Evolutionary conservation across 441 rosid genomes (phyloP).

Genomic region (Dalechampia spathulata): DNA sequence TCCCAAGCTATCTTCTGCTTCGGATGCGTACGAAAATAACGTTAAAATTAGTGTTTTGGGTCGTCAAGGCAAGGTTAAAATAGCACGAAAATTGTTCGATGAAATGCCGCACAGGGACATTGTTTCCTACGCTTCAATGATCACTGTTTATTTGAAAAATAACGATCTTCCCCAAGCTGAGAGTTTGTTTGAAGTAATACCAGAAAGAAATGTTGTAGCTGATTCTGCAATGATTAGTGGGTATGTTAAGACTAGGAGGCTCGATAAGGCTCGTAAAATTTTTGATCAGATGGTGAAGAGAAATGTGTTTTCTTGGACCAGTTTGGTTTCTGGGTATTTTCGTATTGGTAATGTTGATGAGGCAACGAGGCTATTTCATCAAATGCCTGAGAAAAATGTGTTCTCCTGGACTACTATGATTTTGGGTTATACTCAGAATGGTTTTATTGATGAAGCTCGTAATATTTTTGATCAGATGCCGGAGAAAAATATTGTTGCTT

Average conservation of each 20-base stretch:
- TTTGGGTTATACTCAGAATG: slow-evolving; percentile 29
- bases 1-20: background rate
- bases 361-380: slow-evolving; percentile 22
- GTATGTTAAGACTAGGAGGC: slow-evolving; percentile 19
- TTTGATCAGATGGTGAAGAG: slow-evolving; percentile 28
- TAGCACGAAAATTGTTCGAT: slow-evolving; percentile 30
- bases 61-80: slow-evolving; percentile 20
- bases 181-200: slow-evolving; percentile 19
- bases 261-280: slow-evolving; percentile 20
- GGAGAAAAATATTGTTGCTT: slow-evolving; percentile 28
- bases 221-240: slow-evolving; percentile 33
- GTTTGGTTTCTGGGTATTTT: slow-evolving; percentile 36
- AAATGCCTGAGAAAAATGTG: slow-evolving; percentile 29
- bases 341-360: slow-evolving; percentile 22
- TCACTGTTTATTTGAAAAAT: slow-evolving; percentile 26
- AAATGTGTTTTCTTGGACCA: slow-evolving; percentile 33
- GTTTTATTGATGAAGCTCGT: slow-evolving; percentile 16
- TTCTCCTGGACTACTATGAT: slow-evolving; percentile 32
- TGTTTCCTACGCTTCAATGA: slow-evolving; percentile 32
- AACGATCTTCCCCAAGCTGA: slow-evolving; percentile 22
- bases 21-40: slow-evolving; percentile 9
- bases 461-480: slow-evolving; percentile 11
- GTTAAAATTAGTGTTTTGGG: slow-evolving; percentile 18
- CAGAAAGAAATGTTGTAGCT: slow-evolving; percentile 22
- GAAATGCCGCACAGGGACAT: slow-evolving; percentile 28